A percentile compares a stretch with the other conserved stretches of the same genome.
These are phyloP conservation scores for Penicillium vulpinum DNA, from an alignment of 2,329 filamentous ascomycete genomes.

Conservation along the genomic window DNA sequence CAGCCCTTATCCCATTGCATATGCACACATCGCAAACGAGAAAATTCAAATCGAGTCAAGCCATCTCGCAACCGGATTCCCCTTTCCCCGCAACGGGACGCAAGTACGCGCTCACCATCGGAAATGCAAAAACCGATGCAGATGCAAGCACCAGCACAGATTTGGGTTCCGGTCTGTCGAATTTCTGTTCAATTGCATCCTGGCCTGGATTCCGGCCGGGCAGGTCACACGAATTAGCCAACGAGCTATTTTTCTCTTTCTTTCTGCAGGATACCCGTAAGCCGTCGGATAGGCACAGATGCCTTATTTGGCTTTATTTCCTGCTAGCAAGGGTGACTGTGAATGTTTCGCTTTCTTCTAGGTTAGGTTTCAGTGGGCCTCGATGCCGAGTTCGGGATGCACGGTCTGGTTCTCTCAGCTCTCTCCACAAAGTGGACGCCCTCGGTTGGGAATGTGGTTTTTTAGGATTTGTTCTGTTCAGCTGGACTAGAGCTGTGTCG, in stretches of 20 bases:
- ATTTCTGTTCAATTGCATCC: background rate
- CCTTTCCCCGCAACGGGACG: background rate
- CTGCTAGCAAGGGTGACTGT: background rate
- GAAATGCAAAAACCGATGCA: background rate
- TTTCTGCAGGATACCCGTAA: constrained; percentile 1
- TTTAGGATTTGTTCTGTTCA: background rate
- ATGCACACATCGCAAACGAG: background rate
- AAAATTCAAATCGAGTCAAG: background rate
- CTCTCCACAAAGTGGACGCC: background rate
- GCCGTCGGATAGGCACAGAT: constrained; percentile 2
- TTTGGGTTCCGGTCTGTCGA: background rate
- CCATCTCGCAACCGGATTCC: background rate
- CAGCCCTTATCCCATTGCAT: background rate
- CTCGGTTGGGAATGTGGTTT: background rate
- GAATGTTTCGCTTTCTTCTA: background rate
- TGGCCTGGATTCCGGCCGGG: background rate
- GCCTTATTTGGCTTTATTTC: background rate
- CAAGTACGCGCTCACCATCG: background rate
- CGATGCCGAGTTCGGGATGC: background rate
- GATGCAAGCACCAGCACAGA: background rate
- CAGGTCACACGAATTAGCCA: constrained; percentile 3
- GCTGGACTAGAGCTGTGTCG: background rate
- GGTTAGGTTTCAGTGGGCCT: constrained; percentile 2
- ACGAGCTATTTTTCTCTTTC: background rate
- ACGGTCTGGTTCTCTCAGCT: background rate